These are phyloP conservation scores for Talaromyces islandicus DNA, from an alignment of 2,329 filamentous ascomycete species.

Conservation along the genomic window DNA sequence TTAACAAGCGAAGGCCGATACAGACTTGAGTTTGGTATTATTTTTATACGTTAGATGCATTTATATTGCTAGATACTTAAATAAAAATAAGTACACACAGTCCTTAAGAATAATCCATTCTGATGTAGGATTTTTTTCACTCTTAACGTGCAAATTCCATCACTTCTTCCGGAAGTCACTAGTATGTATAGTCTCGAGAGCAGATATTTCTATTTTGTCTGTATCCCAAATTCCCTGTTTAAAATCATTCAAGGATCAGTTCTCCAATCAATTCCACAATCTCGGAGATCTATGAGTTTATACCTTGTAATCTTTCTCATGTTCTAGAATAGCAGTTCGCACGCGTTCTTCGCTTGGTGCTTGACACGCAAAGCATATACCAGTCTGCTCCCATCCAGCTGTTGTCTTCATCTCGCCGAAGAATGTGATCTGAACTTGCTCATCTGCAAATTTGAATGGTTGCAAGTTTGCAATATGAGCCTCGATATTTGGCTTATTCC, in stretches of 20 bases:
- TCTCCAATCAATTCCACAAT: background rate
- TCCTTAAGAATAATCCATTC: background rate
- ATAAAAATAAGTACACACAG: background rate
- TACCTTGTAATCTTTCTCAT: background rate
- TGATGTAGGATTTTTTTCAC: background rate
- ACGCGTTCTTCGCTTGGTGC: background rate
- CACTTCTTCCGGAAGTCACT: background rate
- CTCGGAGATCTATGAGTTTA: background rate
- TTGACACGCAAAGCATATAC: background rate
- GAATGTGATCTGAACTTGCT: background rate
- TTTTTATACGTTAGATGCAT: too few species aligned
- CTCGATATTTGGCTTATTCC: background rate
- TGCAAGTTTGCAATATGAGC: background rate
- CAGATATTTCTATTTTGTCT: background rate
- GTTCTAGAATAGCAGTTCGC: background rate
- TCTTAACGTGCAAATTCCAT: background rate
- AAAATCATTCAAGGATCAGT: background rate
- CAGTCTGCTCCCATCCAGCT: background rate
- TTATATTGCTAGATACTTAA: too few species aligned
- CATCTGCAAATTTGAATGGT: background rate
- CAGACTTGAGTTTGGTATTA: background rate
- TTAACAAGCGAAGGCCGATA: background rate
- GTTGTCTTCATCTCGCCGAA: background rate
- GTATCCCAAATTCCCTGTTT: background rate
- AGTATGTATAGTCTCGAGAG: background rate